Percentiles rank a stretch among this genome's conserved stretches.
phyloP scores from a whole-genome alignment of 2,329 filamentous ascomycete species.

The Pseudocercospora ulei region DNA sequence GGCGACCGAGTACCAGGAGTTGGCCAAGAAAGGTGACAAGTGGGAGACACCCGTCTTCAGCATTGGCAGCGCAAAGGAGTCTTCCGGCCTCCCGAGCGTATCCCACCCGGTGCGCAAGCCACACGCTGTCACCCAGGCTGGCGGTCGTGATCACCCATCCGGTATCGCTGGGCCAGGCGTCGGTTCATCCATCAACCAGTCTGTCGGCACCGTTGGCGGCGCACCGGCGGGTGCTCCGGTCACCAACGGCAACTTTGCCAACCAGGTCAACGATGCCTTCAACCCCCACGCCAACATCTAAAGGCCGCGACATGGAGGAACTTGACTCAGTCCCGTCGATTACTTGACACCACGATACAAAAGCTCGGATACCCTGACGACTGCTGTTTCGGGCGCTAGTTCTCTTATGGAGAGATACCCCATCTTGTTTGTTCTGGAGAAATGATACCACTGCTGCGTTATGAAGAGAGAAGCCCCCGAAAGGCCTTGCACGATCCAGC shows the following conservation, averaged over 20 bases:
- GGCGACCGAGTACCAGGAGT: slow-evolving; percentile 84
- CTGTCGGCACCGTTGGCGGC: neutral
- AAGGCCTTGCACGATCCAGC: neutral
- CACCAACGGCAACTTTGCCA: slow-evolving; percentile 34
- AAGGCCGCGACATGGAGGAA: slow-evolving; percentile 8
- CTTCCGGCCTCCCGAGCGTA: slow-evolving; percentile 56
- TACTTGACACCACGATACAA: slow-evolving; percentile 12
- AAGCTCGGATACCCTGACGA: slow-evolving; percentile 17
- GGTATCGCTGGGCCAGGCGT: neutral
- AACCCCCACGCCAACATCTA: slow-evolving; percentile 32
- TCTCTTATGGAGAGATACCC: slow-evolving; percentile 21
- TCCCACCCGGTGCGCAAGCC: slow-evolving; percentile 50
- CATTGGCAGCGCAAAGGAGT: slow-evolving; percentile 67
- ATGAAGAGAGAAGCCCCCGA: slow-evolving; percentile 7
- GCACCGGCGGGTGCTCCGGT: slow-evolving; percentile 6
- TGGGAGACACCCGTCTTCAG: slow-evolving; percentile 95
- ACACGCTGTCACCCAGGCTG: slow-evolving; percentile 40
- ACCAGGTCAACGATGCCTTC: slow-evolving; percentile 35
- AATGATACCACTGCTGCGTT: slow-evolving; percentile 29
- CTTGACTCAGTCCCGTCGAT: slow-evolving; percentile 5
- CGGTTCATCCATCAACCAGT: no score
- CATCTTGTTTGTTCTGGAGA: slow-evolving; percentile 21
- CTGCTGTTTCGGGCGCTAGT: slow-evolving; percentile 23
- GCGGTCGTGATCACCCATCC: slow-evolving; percentile 11
- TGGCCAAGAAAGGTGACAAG: slow-evolving; percentile 76